A percentile compares a stretch with the other conserved stretches of the same genome.
Evolutionary conservation across 2,329 filamentous ascomycete species (phyloP).

Genomic region (Neocucurbitaria cava): DNA sequence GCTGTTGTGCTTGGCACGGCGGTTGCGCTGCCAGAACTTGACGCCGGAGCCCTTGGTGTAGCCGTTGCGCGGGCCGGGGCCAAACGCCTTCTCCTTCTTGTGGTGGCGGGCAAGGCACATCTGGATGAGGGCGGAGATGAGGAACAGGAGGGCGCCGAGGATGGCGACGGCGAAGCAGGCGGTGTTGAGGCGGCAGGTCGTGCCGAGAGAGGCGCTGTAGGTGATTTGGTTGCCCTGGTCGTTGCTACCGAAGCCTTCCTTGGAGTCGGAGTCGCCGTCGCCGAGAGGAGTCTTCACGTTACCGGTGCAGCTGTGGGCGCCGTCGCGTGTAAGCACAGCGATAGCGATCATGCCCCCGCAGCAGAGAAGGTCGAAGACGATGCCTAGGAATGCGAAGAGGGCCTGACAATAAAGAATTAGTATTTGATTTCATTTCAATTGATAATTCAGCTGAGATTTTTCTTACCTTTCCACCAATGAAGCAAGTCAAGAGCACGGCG

Average conservation of each 20-base stretch:
- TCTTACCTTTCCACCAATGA: conserved; percentile 69
- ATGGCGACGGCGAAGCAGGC: conserved; percentile 80
- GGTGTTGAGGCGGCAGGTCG: conserved; percentile 77
- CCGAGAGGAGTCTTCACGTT: conserved; percentile 73
- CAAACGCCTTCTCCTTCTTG: conserved; percentile 76
- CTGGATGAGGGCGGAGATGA: conserved; percentile 74
- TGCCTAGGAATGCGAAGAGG: conserved; percentile 74
- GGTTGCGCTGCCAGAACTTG: conserved; percentile 54
- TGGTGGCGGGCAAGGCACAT: conserved; percentile 72
- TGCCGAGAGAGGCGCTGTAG: conserved; percentile 57
- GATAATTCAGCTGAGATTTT: conserved; percentile 41
- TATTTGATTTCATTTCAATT: too few relatives aligned
- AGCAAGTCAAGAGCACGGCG: conserved; percentile 78
- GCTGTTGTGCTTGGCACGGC: conserved; percentile 47
- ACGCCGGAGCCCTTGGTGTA: conserved; percentile 69
- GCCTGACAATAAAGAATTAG: conserved; percentile 8
- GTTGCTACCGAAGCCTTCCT: conserved; percentile 58
- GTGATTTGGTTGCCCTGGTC: conserved; percentile 50
- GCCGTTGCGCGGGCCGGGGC: conserved; percentile 69
- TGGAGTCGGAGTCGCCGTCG: conserved; percentile 60
- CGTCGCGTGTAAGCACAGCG: conserved; percentile 74
- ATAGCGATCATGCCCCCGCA: conserved; percentile 81
- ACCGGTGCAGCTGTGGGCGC: conserved; percentile 70
- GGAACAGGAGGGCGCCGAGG: conserved; percentile 77
- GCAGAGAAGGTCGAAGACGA: conserved; percentile 80